Base-by-base conservation (phyloP, 83 land plant genomes). In the Isoetes engelmannii region DNA sequence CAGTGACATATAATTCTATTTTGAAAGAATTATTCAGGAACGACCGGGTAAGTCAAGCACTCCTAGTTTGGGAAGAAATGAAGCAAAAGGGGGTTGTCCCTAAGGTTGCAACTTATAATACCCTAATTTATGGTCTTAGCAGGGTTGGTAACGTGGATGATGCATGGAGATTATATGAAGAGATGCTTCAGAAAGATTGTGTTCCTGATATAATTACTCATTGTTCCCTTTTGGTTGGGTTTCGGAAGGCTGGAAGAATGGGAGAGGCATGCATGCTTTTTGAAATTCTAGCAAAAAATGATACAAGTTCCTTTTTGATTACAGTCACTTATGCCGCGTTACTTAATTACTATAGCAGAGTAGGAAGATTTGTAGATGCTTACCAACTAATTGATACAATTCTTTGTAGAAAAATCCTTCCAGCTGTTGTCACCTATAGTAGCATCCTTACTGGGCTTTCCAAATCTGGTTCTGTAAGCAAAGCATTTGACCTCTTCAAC, bases 51-150 rank as follows among this genome's bases (percentile, higher is more conserved):
- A 67, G 63, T 65, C 85, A 84, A 74, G 90, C 87, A 4, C 61
- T 76, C 57, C 75, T 72, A 4, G 45, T 91, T 57, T 19, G 85
- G n/a, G 55, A 77, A 51, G 84, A 84, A 69, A 90, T 90, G 89
- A 75, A 64, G 57, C 75, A 82, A 51, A 80, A 65, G 63, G 84
- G 77, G 17, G 41, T 82, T 65, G 51, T 47, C 44, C 89, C 81
- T 61, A 74, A 86, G 68, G 77, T 75, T 37, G 61, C 57, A 44
- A 83, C 80, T 45, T 92, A 85, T 42, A 82, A 77, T 48, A 75
- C 63, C 43, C 50, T 89, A 6, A 81, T 89, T 50, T 65, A 69
- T 0, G 79, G 84, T 7, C 76, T 89, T 5, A 84, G 88, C 71
- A 83, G 87, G 63, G 73, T 48, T 6, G 81, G 78, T 9, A 81